Percentiles rank a stretch among this genome's conserved stretches.
phyloP scores from a whole-genome alignment of 352 stramenopile species.

The Globisporangium okanoganense region DNA sequence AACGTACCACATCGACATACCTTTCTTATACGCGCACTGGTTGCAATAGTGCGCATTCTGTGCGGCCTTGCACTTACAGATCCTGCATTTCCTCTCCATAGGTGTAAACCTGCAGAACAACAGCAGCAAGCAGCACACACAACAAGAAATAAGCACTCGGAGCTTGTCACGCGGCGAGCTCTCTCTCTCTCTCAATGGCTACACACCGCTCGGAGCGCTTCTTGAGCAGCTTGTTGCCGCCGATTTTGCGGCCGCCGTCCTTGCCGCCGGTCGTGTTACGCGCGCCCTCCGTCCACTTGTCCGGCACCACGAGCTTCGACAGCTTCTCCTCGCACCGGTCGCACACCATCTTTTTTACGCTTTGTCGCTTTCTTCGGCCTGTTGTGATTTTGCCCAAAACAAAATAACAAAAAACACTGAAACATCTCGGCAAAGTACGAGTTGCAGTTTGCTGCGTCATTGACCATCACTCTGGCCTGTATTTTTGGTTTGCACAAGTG shows the following conservation, averaged over 20 bases:
- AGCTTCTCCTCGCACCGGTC: slow-evolving; percentile 76
- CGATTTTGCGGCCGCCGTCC: slow-evolving; percentile 41
- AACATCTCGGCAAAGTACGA: not conserved
- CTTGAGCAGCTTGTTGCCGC: slow-evolving; percentile 38
- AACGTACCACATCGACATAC: slow-evolving; percentile 35
- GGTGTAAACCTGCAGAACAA: slow-evolving; percentile 35
- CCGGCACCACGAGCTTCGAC: slow-evolving; percentile 68
- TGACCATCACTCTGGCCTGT: not conserved
- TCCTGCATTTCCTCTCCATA: slow-evolving; percentile 46
- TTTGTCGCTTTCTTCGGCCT: not conserved
- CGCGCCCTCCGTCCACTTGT: slow-evolving; percentile 70
- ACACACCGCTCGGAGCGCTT: slow-evolving; percentile 41
- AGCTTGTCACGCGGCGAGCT: not conserved
- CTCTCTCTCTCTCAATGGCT: not conserved
- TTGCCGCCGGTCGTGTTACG: slow-evolving; percentile 55
- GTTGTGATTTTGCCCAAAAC: no score
- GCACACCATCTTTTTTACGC: slow-evolving; percentile 53
- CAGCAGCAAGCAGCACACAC: slow-evolving; percentile 2
- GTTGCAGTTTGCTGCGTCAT: not conserved
- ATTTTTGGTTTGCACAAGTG: no score
- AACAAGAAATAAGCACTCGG: not conserved
- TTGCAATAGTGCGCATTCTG: slow-evolving; percentile 69
- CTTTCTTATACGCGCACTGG: slow-evolving; percentile 79
- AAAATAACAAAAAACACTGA: no score
- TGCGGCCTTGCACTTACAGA: slow-evolving; percentile 58